phyloP scores from a whole-genome alignment of 805 yeast genomes.

The Kurtzmaniella cleridarum region DNA sequence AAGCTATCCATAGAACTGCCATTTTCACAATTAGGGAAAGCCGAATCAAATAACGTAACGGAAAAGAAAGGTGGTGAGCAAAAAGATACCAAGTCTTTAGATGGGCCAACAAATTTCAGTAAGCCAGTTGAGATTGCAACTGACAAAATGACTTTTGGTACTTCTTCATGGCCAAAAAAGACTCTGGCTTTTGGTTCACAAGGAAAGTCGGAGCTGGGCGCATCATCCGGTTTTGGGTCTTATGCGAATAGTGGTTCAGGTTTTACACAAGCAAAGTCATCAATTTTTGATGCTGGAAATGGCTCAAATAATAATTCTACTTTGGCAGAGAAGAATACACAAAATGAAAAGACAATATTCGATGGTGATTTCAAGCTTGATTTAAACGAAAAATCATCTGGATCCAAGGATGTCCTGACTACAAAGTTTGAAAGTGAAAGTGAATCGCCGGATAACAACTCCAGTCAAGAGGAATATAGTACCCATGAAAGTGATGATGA shows the following conservation, averaged over 20 bases:
- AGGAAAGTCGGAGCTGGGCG: background rate
- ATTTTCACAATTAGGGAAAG: constrained; percentile 1
- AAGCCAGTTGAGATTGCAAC: background rate
- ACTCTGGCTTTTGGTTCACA: background rate
- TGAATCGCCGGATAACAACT: no score
- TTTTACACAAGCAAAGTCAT: background rate
- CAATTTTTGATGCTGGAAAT: background rate
- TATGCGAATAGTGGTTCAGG: background rate
- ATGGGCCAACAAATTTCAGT: background rate
- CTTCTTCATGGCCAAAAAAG: background rate
- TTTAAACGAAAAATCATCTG: no score
- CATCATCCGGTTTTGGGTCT: background rate
- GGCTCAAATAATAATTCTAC: background rate
- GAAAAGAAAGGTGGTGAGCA: no score
- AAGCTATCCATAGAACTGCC: constrained; percentile 2
- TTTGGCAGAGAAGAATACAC: background rate
- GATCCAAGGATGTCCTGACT: no score
- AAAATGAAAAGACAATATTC: no score
- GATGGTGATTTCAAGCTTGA: no score
- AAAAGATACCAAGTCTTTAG: no score
- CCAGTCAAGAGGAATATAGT: no score
- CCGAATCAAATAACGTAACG: background rate
- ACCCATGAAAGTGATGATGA: no score
- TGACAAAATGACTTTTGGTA: background rate
- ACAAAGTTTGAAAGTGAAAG: no score